These are phyloP conservation scores for Prunus mume DNA, from an alignment of 306 rosid genomes.

Conservation along the genomic window DNA sequence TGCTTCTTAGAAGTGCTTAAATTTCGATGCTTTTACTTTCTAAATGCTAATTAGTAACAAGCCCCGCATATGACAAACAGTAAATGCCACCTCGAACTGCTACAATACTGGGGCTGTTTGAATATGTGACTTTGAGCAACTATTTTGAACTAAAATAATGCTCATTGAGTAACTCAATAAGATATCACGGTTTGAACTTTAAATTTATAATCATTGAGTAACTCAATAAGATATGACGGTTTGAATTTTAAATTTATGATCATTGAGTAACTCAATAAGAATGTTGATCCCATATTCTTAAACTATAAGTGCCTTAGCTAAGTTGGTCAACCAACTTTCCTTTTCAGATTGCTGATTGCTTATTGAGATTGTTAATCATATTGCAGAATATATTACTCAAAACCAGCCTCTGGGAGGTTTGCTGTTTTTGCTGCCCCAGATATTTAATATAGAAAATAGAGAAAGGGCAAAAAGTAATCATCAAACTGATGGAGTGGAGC, in stretches of 20 bases:
- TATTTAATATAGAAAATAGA: constrained; percentile 47
- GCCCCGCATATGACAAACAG: background rate
- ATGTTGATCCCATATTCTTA: background rate
- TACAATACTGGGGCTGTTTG: too few species aligned
- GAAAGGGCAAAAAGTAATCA: constrained; percentile 32
- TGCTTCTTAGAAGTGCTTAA: background rate
- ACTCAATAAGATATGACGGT: background rate
- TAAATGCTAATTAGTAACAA: background rate
- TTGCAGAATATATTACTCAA: constrained; percentile 76
- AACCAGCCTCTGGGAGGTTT: constrained; percentile 88
- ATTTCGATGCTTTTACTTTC: background rate
- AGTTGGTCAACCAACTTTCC: background rate
- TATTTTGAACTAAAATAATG: background rate
- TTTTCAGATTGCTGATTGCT: background rate
- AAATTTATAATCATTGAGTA: background rate
- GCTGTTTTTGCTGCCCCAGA: constrained; percentile 77
- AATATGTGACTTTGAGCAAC: too few species aligned
- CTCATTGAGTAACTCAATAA: background rate
- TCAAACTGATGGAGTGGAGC: constrained; percentile 39
- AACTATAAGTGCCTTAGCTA: background rate
- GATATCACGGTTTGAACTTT: background rate
- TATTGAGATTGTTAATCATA: constrained; percentile 16
- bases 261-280: background rate
- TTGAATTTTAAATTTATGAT: background rate
- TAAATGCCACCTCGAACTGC: background rate